Evolutionary conservation across 352 stramenopile species (phyloP).

Genomic region (Globisporangium barbulae): DNA sequence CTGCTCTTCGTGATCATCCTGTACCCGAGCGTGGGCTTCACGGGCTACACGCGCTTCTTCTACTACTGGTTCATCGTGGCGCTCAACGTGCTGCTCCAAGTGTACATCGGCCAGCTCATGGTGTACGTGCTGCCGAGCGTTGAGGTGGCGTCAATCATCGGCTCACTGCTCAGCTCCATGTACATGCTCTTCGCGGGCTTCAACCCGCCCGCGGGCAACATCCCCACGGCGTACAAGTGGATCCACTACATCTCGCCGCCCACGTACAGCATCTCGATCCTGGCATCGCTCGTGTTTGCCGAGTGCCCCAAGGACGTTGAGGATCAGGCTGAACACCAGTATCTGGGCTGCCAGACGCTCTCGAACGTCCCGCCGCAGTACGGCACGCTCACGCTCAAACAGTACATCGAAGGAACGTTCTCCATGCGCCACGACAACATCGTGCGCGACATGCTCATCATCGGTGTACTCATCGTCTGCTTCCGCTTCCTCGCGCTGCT

Average conservation of each 20-base stretch:
- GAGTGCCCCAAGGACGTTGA: constrained; percentile 25
- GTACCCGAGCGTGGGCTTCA: constrained; percentile 48
- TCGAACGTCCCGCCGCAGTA: constrained; percentile 25
- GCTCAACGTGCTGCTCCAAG: constrained; percentile 42
- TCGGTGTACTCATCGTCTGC: constrained; percentile 36
- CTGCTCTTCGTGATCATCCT: constrained; percentile 39
- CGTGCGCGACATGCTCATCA: constrained; percentile 26
- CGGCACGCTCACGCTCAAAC: constrained; percentile 32
- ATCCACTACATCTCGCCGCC: constrained; percentile 53
- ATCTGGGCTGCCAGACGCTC: constrained; percentile 28
- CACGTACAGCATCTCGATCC: constrained; percentile 38
- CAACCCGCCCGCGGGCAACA: constrained; percentile 37
- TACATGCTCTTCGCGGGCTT: constrained; percentile 57
- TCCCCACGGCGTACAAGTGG: constrained; percentile 51
- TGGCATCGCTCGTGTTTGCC: constrained; percentile 36
- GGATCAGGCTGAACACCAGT: constrained; percentile 9
- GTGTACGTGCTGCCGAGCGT: constrained; percentile 45
- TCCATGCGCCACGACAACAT: constrained; percentile 34
- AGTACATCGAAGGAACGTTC: constrained; percentile 38
- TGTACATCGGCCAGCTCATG: constrained; percentile 48
- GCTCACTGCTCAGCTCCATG: constrained; percentile 51
- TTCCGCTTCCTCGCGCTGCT: constrained; percentile 50
- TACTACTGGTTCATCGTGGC: constrained; percentile 43
- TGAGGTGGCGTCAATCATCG: constrained; percentile 39
- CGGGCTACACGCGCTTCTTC: constrained; percentile 28